These are phyloP conservation scores for Lepidium africanum DNA, from an alignment of 345 rosid genomes.

Conservation along the genomic window DNA sequence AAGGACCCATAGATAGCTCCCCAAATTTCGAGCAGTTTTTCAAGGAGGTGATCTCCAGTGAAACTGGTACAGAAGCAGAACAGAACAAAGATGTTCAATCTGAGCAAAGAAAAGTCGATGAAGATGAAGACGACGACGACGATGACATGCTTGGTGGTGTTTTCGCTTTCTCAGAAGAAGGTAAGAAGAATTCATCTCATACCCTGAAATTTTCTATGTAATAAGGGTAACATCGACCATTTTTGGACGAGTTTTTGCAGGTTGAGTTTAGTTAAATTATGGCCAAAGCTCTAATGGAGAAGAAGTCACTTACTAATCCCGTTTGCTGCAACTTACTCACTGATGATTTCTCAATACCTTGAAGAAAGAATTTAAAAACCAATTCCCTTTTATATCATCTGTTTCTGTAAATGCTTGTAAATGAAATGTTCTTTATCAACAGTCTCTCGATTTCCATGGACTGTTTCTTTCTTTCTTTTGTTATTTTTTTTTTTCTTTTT, in stretches of 20 bases:
- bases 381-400: conserved; percentile 29
- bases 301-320: conserved; percentile 37
- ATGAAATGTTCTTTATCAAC: conserved; percentile 38
- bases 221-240: neutral
- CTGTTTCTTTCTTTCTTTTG: conserved; percentile 27
- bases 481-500: conserved; percentile 25
- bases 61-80: conserved; percentile 35
- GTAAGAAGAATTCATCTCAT: conserved; percentile 30
- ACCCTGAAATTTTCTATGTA: neutral
- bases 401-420: conserved; percentile 69
- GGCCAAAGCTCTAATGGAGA: conserved; percentile 17
- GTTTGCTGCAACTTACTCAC: conserved; percentile 40
- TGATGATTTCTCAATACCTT: conserved; percentile 23
- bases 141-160: conserved; percentile 90
- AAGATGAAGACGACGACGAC: conserved; percentile 63
- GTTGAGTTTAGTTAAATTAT: conserved; percentile 13
- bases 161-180: conserved; percentile 92
- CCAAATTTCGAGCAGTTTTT: conserved; percentile 65
- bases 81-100: conserved; percentile 39
- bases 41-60: conserved; percentile 46
- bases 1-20: conserved; percentile 34
- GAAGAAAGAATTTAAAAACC: conserved; percentile 12
- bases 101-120: conserved; percentile 58
- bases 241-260: neutral
- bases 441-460: conserved; percentile 47